Percentiles rank a stretch among this genome's conserved stretches.
Conservation (phyloP, 345 rosid genomes). For the Orychophragmus violaceus region DNA sequence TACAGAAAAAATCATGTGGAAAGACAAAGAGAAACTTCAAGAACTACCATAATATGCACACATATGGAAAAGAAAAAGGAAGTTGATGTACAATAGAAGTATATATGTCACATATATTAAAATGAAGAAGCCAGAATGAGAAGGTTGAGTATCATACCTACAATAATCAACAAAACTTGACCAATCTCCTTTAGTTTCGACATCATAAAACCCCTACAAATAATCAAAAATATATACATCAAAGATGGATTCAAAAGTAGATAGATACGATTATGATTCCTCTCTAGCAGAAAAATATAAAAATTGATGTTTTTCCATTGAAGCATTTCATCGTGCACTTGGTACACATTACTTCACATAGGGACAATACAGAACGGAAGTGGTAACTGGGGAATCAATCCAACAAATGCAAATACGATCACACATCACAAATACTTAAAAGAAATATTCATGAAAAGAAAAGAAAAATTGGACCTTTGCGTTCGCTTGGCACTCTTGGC, state of each 20-base stretch:
- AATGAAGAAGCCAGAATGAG: too few relatives aligned
- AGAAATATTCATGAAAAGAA: too few relatives aligned
- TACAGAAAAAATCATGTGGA: not conserved
- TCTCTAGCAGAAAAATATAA: not conserved
- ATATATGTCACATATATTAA: not conserved
- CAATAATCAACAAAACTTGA: slow-evolving; percentile 58
- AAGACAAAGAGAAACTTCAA: not conserved
- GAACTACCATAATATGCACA: too few relatives aligned
- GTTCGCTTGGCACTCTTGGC: slow-evolving; percentile 41
- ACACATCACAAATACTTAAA: too few relatives aligned
- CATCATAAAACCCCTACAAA: slow-evolving; percentile 53
- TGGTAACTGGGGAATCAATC: not conserved
- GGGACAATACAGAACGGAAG: not conserved
- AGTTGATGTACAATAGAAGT: not conserved
- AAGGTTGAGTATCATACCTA: slow-evolving; percentile 41
- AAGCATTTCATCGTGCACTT: slow-evolving; percentile 43
- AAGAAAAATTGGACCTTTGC: slow-evolving; percentile 42
- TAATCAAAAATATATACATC: not conserved
- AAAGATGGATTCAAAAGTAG: not conserved
- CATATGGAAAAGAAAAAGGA: too few relatives aligned
- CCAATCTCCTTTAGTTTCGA: slow-evolving; percentile 72
- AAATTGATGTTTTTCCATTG: not conserved
- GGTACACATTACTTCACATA: not conserved
- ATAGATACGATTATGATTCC: not conserved
- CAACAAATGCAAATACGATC: not conserved